Conservation (phyloP, 2,329 filamentous ascomycete genomes). For the Graphilbum fragrans region DNA sequence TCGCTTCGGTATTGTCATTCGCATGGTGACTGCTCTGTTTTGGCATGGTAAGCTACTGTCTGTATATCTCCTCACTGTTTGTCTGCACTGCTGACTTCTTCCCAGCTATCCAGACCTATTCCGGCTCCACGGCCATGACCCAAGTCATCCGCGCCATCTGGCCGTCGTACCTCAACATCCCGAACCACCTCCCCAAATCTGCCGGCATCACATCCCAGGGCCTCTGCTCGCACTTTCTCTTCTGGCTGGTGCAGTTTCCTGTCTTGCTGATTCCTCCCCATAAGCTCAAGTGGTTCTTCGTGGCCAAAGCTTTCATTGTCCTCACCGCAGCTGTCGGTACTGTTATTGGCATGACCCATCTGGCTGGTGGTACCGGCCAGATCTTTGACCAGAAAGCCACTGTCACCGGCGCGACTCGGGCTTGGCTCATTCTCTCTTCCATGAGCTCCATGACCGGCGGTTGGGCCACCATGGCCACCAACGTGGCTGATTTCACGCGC, state of each 20-base stretch:
- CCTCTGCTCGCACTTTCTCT: conserved; percentile 38
- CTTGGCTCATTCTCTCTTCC: conserved; percentile 19
- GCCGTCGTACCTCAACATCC: conserved; percentile 26
- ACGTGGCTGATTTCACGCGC: conserved; percentile 29
- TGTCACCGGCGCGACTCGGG: not conserved
- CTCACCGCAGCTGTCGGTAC: not conserved
- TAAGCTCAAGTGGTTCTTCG: conserved; percentile 32
- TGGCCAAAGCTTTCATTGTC: conserved; percentile 18
- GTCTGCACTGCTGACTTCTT: no score
- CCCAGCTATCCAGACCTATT: conserved; percentile 20
- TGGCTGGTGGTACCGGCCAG: conserved; percentile 20
- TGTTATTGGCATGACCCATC: conserved; percentile 69
- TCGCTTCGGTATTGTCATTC: conserved; percentile 16
- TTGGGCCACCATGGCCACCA: conserved; percentile 29
- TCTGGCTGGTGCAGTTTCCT: conserved; percentile 36
- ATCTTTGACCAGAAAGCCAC: conserved; percentile 2
- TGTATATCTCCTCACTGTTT: no score
- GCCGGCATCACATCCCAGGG: conserved; percentile 36
- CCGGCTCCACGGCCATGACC: conserved; percentile 17
- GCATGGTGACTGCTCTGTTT: conserved; percentile 19
- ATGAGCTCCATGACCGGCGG: not conserved
- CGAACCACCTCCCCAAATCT: conserved; percentile 23
- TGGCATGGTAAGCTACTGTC: no score
- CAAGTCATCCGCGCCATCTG: conserved; percentile 23
- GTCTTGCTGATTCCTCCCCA: conserved; percentile 37